Evolutionary conservation across 2,329 filamentous ascomycete species (phyloP).

Genomic region (Cordyceps javanica): DNA sequence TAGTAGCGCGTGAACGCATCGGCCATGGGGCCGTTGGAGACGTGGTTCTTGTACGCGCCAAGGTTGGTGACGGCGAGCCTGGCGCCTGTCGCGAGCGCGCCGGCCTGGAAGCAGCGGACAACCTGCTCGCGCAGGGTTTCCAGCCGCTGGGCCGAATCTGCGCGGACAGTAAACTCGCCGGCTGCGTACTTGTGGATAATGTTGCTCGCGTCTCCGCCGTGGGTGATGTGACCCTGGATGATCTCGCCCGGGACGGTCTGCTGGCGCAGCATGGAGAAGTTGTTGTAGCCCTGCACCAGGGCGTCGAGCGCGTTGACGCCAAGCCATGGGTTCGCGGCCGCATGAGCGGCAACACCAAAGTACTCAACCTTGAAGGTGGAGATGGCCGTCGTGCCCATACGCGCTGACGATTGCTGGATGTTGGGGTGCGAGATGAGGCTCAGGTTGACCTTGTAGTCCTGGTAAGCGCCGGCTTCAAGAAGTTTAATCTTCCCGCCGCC

Average conservation of each 20-base stretch:
- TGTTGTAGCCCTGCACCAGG: constrained; percentile 40
- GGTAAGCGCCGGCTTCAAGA: constrained; percentile 38
- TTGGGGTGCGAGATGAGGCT: constrained; percentile 26
- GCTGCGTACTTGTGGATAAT: constrained; percentile 47
- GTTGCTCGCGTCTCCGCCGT: constrained; percentile 47
- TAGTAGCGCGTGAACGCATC: constrained; percentile 38
- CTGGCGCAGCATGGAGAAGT: constrained; percentile 46
- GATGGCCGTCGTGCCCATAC: constrained; percentile 48
- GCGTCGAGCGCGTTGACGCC: constrained; percentile 55
- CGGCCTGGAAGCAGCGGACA: constrained; percentile 31
- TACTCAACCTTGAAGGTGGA: constrained; percentile 43
- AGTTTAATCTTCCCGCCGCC: constrained; percentile 45
- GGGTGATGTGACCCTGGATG: constrained; percentile 43
- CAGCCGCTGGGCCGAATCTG: constrained; percentile 35
- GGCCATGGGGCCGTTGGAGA: constrained; percentile 46
- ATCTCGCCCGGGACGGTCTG: constrained; percentile 46
- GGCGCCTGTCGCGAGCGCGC: constrained; percentile 38
- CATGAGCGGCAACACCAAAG: constrained; percentile 48
- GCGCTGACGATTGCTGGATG: constrained; percentile 35
- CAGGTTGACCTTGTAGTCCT: constrained; percentile 24
- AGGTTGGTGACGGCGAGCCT: constrained; percentile 32
- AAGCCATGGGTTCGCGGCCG: constrained; percentile 48
- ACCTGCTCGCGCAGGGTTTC: constrained; percentile 35
- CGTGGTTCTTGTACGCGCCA: constrained; percentile 46
- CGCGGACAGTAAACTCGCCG: constrained; percentile 39